These are phyloP conservation scores for Excoecaria agallocha DNA, from an alignment of 345 rosid genomes.

Conservation along the genomic window DNA sequence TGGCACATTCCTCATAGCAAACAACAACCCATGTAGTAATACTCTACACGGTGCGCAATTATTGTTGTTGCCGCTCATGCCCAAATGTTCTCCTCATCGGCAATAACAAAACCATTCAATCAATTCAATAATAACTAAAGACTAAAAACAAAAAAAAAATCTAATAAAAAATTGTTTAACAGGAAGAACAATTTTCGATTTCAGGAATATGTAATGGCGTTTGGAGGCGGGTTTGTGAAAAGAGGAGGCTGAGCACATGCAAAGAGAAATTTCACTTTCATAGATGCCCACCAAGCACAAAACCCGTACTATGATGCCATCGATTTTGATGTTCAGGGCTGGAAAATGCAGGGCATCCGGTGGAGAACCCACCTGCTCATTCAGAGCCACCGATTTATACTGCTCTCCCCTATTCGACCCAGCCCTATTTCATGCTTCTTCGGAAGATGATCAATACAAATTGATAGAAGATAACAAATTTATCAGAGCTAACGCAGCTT, in stretches of 20 bases:
- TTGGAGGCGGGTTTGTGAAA: constrained; percentile 26
- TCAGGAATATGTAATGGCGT: constrained; percentile 12
- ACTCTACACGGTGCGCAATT: constrained; percentile 21
- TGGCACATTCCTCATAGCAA: constrained; percentile 27
- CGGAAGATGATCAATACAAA: neutral
- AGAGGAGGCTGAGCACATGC: neutral
- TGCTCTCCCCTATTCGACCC: constrained; percentile 15
- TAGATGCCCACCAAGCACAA: constrained; percentile 10
- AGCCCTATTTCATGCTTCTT: neutral
- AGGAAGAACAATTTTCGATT: neutral
- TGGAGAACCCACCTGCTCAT: constrained; percentile 22
- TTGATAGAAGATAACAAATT: neutral
- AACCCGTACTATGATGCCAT: constrained; percentile 33
- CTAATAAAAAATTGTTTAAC: neutral
- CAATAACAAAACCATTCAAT: neutral
- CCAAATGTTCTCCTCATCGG: constrained; percentile 20
- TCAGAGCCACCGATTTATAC: constrained; percentile 16
- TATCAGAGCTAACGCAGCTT: neutral
- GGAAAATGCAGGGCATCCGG: constrained; percentile 15
- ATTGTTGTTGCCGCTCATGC: constrained; percentile 20
- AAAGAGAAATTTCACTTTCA: neutral
- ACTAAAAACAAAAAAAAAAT: neutral
- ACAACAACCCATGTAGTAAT: constrained; percentile 14
- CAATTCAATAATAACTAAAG: neutral
- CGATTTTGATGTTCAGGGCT: constrained; percentile 12